A percentile compares a stretch with the other conserved stretches of the same genome.
These are phyloP conservation scores for Lignosus rhinocerotis DNA, from an alignment of 1,284 basidiomycete species.

Conservation along the genomic window DNA sequence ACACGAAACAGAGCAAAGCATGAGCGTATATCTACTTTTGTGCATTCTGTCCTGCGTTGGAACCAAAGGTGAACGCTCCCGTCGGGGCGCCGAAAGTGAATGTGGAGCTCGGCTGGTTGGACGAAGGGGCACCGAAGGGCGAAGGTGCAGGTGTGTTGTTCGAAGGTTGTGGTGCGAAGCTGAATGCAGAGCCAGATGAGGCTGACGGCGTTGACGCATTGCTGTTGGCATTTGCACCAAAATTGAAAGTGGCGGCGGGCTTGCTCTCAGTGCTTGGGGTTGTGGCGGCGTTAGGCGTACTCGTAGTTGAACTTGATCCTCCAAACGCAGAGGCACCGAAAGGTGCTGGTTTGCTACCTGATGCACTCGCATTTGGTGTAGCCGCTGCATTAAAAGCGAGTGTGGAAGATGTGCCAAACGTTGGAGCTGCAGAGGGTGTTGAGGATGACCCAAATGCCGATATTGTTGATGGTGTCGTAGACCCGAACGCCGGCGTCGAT, in stretches of 20 bases:
- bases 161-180: slow-evolving; percentile 13
- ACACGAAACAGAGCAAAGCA: background rate
- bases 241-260: slow-evolving; percentile 28
- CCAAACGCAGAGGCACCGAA: slow-evolving; percentile 2
- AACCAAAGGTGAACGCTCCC: slow-evolving; percentile 37
- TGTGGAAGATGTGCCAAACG: slow-evolving; percentile 10
- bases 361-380: background rate
- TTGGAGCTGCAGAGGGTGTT: background rate
- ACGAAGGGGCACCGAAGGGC: slow-evolving; percentile 11
- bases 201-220: slow-evolving; percentile 4
- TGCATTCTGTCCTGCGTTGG: slow-evolving; percentile 22
- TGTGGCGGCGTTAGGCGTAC: background rate
- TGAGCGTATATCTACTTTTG: slow-evolving; percentile 23
- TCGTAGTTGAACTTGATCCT: background rate
- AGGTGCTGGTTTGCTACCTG: slow-evolving; percentile 26
- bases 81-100: slow-evolving; percentile 17
- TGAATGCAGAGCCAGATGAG: slow-evolving; percentile 7
- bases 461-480: background rate
- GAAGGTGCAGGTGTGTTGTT: slow-evolving; percentile 10
- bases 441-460: slow-evolving; percentile 8
- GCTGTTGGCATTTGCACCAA: slow-evolving; percentile 10
- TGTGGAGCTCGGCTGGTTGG: slow-evolving; percentile 19
- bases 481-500: slow-evolving; percentile 4
- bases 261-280: slow-evolving; percentile 14
- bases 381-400: slow-evolving; percentile 12